Base-by-base conservation (phyloP, 345 rosid species). In the Populus simonii region DNA sequence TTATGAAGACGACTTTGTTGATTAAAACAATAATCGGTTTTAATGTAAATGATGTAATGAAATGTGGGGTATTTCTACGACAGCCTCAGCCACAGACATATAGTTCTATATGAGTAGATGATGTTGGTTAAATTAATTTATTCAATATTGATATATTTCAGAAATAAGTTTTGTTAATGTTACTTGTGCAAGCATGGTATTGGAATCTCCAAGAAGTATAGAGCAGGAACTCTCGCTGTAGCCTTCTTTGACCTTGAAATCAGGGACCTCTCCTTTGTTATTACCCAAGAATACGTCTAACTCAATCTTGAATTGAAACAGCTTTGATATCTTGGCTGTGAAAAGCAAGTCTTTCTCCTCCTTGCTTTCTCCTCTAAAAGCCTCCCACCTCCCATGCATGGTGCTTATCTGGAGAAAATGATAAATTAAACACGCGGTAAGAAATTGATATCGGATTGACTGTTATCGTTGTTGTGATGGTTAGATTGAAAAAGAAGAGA, bases 321-420 rank as follows among this genome's bases (percentile, higher is more conserved):
- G 5, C 5, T 86, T 76, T 5, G 85, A 84, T 20, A 77, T 84
- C 78, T 70, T 83, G 27, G 66, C 85, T 17, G 76, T 87, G 80
- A 87, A 87, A 10, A 87, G 45, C 33, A 79, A 13, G 22, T 87
- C 80, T 10, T 69, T 39, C 6, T 72, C 4, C 41, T 78, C 53
- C 0, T 80, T 68, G 83, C 83, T 81, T 1, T 81, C 85, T 45
- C 86, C 86, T 20, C 80, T 83, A 67, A 55, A 84, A 7, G 57
- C 84, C 47, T 78, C 80, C 89, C 89, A 84, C 74, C 86, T 82
- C 65, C 68, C 29, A 73, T 86, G 89, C n/a, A 78, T 74, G n/a
- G 87, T 80, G 62, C 76, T 49, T 47, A 73, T 59, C 89, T 86
- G 79, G 39, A 68, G 6, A 20, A 39, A 3, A 41, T 12, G 45